phyloP scores from a whole-genome alignment of 441 rosid species.

The California macrophylla region DNA sequence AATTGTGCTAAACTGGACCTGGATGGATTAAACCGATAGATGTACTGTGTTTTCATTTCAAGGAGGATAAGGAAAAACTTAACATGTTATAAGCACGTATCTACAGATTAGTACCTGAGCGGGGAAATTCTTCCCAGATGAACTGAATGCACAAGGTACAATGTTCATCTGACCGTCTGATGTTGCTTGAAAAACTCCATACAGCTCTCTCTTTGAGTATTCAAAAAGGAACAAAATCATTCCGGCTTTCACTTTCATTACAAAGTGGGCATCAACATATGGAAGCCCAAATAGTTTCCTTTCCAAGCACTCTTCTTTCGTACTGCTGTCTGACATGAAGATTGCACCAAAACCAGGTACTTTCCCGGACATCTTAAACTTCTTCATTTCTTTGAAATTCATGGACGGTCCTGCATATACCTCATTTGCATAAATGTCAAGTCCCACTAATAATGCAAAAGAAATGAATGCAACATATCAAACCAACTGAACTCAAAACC shows the following conservation, averaged over 20 bases:
- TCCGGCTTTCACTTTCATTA: conserved; percentile 24
- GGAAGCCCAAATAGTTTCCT: conserved; percentile 28
- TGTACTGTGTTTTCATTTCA: not conserved
- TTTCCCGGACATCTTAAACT: conserved; percentile 9
- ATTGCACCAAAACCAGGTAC: conserved; percentile 25
- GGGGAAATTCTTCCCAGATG: conserved; percentile 27
- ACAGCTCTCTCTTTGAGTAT: conserved; percentile 20
- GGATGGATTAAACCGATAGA: conserved; percentile 3
- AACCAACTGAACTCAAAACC: no score
- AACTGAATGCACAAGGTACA: conserved; percentile 19
- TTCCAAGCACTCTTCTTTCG: conserved; percentile 19
- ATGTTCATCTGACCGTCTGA: conserved; percentile 20
- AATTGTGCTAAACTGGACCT: conserved; percentile 25
- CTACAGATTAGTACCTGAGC: conserved; percentile 21
- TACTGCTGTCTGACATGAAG: conserved; percentile 24
- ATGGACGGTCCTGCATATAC: not conserved
- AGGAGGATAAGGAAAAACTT: not conserved
- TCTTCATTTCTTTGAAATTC: not conserved
- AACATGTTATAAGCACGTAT: not conserved
- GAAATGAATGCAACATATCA: no score
- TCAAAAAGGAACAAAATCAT: conserved; percentile 28
- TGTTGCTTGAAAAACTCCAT: conserved; percentile 26
- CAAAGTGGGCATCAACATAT: conserved; percentile 10
- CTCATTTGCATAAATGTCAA: no score
- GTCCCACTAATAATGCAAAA: no score